Conservation (phyloP, 148 eudicot genomes). For the Bassia scoparia region DNA sequence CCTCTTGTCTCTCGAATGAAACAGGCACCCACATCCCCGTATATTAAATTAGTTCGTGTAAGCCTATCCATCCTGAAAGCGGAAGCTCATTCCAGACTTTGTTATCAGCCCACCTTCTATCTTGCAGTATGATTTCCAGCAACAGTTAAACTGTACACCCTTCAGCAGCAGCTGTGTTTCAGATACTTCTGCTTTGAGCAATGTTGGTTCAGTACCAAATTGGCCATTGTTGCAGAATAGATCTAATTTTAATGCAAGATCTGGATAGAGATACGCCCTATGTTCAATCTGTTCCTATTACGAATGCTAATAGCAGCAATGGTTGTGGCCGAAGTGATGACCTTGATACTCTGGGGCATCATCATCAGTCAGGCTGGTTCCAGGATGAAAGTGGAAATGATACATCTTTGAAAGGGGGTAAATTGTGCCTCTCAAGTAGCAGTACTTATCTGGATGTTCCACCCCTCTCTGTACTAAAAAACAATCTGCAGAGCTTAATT, state of each 20-base stretch:
- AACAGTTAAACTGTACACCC: constrained; percentile 28
- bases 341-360: constrained; percentile 20
- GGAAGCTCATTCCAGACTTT: constrained; percentile 42
- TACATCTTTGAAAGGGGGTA: constrained; percentile 27
- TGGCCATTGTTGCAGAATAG: constrained; percentile 29
- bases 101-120: constrained; percentile 39
- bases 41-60: constrained; percentile 31
- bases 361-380: constrained; percentile 23
- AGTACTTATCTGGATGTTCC: constrained; percentile 22
- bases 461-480: constrained; percentile 25
- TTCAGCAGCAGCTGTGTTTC: constrained; percentile 18
- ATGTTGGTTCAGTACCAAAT: constrained; percentile 25
- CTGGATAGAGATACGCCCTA: constrained; percentile 26
- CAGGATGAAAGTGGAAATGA: constrained; percentile 25
- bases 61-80: constrained; percentile 30
- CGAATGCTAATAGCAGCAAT: constrained; percentile 20
- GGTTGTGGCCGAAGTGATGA: constrained; percentile 28
- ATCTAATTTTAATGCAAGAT: constrained; percentile 26
- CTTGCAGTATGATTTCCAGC: constrained; percentile 32
- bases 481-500: too few relatives aligned
- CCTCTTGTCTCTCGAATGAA: constrained; percentile 23
- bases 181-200: constrained; percentile 17
- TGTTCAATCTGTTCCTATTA: constrained; percentile 22
- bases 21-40: constrained; percentile 25
- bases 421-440: constrained; percentile 23